A percentile compares a stretch with the other conserved stretches of the same genome.
Evolutionary conservation across 148 eudicot species (phyloP).

Genomic region (Amaranthus palmeri): DNA sequence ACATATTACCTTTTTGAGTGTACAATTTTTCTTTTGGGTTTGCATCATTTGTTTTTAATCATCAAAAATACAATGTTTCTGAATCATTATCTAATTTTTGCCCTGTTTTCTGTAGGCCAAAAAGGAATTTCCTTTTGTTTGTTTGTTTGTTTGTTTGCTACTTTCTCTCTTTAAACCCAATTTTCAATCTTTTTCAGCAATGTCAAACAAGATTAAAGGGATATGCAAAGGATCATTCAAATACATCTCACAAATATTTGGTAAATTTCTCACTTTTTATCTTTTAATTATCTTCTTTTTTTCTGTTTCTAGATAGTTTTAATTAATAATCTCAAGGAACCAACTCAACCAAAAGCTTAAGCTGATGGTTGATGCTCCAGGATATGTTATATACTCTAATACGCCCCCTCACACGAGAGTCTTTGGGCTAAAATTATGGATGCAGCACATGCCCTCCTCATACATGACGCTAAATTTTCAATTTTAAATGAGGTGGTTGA

Average conservation of each 20-base stretch:
- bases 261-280: slow-evolving; percentile 30
- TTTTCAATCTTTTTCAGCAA: slow-evolving; percentile 20
- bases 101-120: no score
- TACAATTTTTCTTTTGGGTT: background rate
- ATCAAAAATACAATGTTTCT: no score
- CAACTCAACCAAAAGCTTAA: no score
- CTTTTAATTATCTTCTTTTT: background rate
- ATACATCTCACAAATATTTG: slow-evolving; percentile 73
- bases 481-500: no score
- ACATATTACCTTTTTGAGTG: background rate
- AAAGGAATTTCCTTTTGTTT: background rate
- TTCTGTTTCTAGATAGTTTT: background rate
- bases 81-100: no score
- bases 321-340: no score
- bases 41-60: background rate
- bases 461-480: no score
- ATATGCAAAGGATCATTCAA: slow-evolving; percentile 77
- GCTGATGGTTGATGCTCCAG: no score
- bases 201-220: slow-evolving; percentile 72
- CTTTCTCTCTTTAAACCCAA: background rate
- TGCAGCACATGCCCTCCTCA: no score
- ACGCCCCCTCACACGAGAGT: no score
- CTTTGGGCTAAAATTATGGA: no score
- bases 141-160: background rate
- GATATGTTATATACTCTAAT: no score